Evolutionary conservation across 495 filamentous ascomycete species (phyloP), one percentile per base, ranked within the genome.

Genomic region (Jackrogersella minutella): DNA sequence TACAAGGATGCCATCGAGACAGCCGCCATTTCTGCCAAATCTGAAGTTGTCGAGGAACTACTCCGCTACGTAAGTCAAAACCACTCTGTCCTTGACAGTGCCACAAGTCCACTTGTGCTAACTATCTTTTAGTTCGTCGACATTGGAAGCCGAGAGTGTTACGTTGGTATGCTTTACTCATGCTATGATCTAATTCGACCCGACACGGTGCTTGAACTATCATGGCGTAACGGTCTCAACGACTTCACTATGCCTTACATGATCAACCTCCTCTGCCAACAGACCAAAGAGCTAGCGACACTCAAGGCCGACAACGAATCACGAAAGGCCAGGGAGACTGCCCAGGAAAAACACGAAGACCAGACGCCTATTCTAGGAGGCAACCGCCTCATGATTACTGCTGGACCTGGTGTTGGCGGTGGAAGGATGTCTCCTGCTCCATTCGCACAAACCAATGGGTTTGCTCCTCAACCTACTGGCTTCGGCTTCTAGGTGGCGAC

Each of bases 1-100:
- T 99, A 93, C 88, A 97, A 97, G 85, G 96, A 99, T 84, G 96
- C 96, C 24, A 98, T 99, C 67, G 96, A 99, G 84, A 99, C 96
- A 22, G 86, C 96, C 10, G 96, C 96, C n/a, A 93, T 97, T 41
- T 97, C 93, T 59, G 85, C 85, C 72, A 97, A 97, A 83, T 62
- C 84, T 7, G 93, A 97, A 39, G 90, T 98, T 40, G 96, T 97
- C 39, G 96, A 98, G 76, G 96, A 98, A 66, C 84, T 99, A 54
- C 82, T 98, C 33, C 88, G 93, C 76, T 99, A 98, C 78, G 95
- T 97, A 88, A 90, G 95, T 89, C 44, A 30, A 88, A 90, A 94
- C 88, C 44, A 30, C 31, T 40, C 30, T 26, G 2, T 19, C 6
- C 21, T 31, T 30, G 36, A 58, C 74, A 31, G 1, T 22, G 37